Evolutionary conservation across 768 basidiomycete genomes (phyloP).

Genomic region (Hortiboletus campestris): DNA sequence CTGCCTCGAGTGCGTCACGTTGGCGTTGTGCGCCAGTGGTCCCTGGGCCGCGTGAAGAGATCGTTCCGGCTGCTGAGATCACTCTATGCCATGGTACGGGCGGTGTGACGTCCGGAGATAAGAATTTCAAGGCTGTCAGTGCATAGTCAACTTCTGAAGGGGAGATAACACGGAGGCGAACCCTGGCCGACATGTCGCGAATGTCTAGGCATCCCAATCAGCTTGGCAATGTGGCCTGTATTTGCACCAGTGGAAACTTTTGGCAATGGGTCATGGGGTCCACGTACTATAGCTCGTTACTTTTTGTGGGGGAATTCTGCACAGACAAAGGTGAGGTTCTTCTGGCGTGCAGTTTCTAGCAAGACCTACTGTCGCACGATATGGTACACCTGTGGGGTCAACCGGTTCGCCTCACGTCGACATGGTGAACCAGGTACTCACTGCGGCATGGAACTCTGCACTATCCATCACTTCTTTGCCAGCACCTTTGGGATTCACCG

Average conservation of each 20-base stretch:
- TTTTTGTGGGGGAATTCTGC: constrained; percentile 55
- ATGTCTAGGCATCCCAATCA: constrained; percentile 77
- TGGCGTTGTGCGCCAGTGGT: constrained; percentile 79
- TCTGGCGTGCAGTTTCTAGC: not conserved
- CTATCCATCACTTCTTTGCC: constrained; percentile 43
- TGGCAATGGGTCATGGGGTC: not conserved
- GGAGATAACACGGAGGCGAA: constrained; percentile 23
- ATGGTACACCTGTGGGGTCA: constrained; percentile 59
- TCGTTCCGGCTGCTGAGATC: constrained; percentile 63
- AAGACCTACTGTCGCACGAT: constrained; percentile 49
- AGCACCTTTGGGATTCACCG: not conserved
- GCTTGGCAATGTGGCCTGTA: constrained; percentile 74
- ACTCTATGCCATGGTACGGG: constrained; percentile 85
- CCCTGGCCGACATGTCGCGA: constrained; percentile 84
- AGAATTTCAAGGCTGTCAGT: constrained; percentile 68
- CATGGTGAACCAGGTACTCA: constrained; percentile 25
- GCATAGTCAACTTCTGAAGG: not conserved
- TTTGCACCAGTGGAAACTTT: not conserved
- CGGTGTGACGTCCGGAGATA: constrained; percentile 55
- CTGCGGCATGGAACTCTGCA: constrained; percentile 62
- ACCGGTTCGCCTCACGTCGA: not conserved
- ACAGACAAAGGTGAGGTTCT: not conserved
- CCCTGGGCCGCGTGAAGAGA: constrained; percentile 82
- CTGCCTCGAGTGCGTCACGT: constrained; percentile 69
- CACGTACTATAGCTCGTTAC: constrained; percentile 74